A percentile compares a stretch with the other conserved stretches of the same genome.
These are phyloP conservation scores for Amanita muscaria DNA, from an alignment of 768 basidiomycete genomes.

Conservation along the genomic window DNA sequence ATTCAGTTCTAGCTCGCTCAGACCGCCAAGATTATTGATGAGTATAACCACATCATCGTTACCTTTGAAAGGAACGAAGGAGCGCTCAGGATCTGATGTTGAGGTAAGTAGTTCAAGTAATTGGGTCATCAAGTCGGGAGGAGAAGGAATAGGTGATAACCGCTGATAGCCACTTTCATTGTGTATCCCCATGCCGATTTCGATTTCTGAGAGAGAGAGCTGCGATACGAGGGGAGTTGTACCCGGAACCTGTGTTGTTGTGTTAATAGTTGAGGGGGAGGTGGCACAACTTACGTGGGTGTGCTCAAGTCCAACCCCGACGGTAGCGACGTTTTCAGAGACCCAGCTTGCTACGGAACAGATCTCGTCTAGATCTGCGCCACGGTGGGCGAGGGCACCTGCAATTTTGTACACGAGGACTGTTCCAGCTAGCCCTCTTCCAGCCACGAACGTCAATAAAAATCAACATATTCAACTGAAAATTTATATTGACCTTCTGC, in stretches of 20 bases:
- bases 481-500: slow-evolving; percentile 47
- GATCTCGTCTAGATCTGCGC: slow-evolving; percentile 62
- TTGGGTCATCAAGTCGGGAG: slow-evolving; percentile 59
- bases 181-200: slow-evolving; percentile 89
- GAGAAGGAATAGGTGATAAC: slow-evolving; percentile 61
- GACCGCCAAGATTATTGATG: slow-evolving; percentile 82
- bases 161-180: slow-evolving; percentile 76
- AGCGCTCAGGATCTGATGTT: slow-evolving; percentile 68
- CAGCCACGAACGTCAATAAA: slow-evolving; percentile 5
- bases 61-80: slow-evolving; percentile 63
- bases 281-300: slow-evolving; percentile 62
- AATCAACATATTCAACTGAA: neutral
- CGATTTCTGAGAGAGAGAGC: slow-evolving; percentile 58
- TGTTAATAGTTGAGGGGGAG: neutral
- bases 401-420: slow-evolving; percentile 87
- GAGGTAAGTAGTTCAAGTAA: slow-evolving; percentile 64
- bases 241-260: slow-evolving; percentile 55
- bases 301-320: slow-evolving; percentile 84
- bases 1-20: slow-evolving; percentile 75
- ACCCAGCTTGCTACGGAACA: slow-evolving; percentile 57
- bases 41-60: slow-evolving; percentile 70
- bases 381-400: slow-evolving; percentile 67
- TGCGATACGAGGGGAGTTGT: slow-evolving; percentile 51
- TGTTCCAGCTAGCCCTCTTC: slow-evolving; percentile 79
- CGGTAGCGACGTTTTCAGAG: slow-evolving; percentile 62